Evolutionary conservation across 768 basidiomycete species (phyloP), one percentile per base, ranked within the genome.

Genomic region (Phlegmacium glaucopus): DNA sequence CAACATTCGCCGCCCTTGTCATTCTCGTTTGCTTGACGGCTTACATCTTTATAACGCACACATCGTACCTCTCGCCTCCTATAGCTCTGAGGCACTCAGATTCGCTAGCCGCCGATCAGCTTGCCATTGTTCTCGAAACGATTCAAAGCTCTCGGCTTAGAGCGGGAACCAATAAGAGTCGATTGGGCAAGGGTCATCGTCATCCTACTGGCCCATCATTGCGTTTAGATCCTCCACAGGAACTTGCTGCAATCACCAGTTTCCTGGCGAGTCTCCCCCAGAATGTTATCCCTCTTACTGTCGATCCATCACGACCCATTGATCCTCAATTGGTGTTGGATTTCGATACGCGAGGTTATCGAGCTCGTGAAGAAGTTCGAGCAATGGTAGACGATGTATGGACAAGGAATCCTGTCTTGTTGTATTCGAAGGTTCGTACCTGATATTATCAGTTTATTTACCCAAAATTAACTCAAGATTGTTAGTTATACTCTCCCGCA

Each of bases 301-400:
- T 90, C 38, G 79, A 91, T 57, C 85, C 90, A 0, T 55, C 72
- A 9, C 53, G 55, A 9, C 79, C 87, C 7, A 80, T 91, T 48
- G 89, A 92, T 61, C 87, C 90, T 4, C 79, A 89, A 56, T 78
- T 91, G 47, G 77, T 93, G 4, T 75, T 93, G 35, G 90, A 88
- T 57, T 93, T 92, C 61, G 88, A 92, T 60, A 85, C 86, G 0
- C 78, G 82, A n/a, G 71, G 78, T 36, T 67, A 77, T 2, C 74
- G 76, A 11, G 87, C 87, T 1, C 55, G 60, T 15, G 76, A 80
- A 28, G 87, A 90, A 62, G 68, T 90, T 27, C 61, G 66, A 28
- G 68, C 70, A 1, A 71, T 90, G 61, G 76, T 83, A 6, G 66
- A 73, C 1, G 81, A 87, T 26, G 79, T 86, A 1, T 91, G 90